phyloP scores from a whole-genome alignment of 495 filamentous ascomycete genomes.

The Jackrogersella minutella region DNA sequence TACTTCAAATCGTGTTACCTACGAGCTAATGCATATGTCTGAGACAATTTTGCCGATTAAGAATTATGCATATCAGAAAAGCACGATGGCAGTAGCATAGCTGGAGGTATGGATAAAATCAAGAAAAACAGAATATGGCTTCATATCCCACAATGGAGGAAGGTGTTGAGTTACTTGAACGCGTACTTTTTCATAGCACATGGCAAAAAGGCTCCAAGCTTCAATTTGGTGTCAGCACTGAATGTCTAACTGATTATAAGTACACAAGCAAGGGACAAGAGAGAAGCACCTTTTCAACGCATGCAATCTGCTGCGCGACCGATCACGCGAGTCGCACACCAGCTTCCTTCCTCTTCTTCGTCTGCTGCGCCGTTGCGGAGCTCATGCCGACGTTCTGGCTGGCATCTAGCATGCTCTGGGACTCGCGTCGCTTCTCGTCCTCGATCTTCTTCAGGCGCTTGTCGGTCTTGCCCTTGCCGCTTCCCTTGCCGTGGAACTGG shows the following conservation, averaged over 20 bases:
- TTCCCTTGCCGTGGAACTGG: constrained; percentile 98
- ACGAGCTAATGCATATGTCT: neutral
- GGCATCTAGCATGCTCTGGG: constrained; percentile 81
- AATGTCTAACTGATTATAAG: constrained; percentile 35
- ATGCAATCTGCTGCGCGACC: constrained; percentile 7
- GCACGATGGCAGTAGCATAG: neutral
- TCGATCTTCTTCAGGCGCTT: constrained; percentile 97
- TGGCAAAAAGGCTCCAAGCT: constrained; percentile 26
- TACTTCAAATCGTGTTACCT: neutral
- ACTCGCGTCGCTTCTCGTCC: constrained; percentile 86
- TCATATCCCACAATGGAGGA: neutral
- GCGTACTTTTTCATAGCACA: constrained; percentile 6
- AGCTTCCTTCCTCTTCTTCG: constrained; percentile 86
- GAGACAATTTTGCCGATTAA: neutral
- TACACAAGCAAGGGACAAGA: constrained; percentile 39
- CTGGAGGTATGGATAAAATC: too few relatives aligned
- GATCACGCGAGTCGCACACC: constrained; percentile 81
- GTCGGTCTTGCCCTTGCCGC: constrained; percentile 97
- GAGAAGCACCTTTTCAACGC: constrained; percentile 44
- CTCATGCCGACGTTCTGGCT: constrained; percentile 85
- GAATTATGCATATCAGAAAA: neutral
- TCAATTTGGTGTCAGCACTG: constrained; percentile 38
- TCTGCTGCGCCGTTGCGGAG: constrained; percentile 75
- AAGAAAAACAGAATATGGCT: constrained; percentile 12
- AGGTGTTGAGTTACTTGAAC: neutral